Conservation (phyloP, 805 yeast species). For the Myxozyma neglecta region DNA sequence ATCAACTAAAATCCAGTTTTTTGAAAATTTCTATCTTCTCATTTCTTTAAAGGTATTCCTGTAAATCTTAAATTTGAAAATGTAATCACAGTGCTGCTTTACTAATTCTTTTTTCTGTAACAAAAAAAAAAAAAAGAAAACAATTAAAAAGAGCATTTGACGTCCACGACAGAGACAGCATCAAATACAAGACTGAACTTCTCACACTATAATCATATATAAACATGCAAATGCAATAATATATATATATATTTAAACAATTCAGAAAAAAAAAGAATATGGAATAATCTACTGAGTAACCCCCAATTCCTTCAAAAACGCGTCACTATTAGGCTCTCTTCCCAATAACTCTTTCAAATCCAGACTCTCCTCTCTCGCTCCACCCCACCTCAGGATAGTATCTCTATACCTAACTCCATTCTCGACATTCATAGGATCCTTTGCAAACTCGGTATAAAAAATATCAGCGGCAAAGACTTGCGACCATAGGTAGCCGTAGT, state of each 20-base stretch:
- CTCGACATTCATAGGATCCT: slow-evolving; percentile 64
- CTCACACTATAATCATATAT: no score
- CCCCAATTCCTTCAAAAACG: slow-evolving; percentile 71
- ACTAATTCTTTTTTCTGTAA: no score
- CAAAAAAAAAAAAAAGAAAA: no score
- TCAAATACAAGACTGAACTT: no score
- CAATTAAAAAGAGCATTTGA: no score
- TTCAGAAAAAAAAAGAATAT: neutral
- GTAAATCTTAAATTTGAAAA: no score
- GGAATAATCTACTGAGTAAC: neutral
- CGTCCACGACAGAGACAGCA: no score
- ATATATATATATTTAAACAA: neutral
- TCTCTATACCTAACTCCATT: slow-evolving; percentile 71
- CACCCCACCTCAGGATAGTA: slow-evolving; percentile 68
- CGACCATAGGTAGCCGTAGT: slow-evolving; percentile 85
- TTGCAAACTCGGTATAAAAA: slow-evolving; percentile 66
- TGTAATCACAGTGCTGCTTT: no score
- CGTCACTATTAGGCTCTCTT: slow-evolving; percentile 70
- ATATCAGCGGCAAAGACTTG: slow-evolving; percentile 84
- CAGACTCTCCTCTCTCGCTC: slow-evolving; percentile 67
- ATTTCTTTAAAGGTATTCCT: no score
- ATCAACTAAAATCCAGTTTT: no score
- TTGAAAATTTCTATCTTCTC: no score
- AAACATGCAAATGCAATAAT: no score
- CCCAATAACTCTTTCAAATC: slow-evolving; percentile 67